Evolutionary conservation across 2,329 filamentous ascomycete genomes (phyloP), one percentile per base, ranked within the genome.

Genomic region (Domatiomyces catenatus): DNA sequence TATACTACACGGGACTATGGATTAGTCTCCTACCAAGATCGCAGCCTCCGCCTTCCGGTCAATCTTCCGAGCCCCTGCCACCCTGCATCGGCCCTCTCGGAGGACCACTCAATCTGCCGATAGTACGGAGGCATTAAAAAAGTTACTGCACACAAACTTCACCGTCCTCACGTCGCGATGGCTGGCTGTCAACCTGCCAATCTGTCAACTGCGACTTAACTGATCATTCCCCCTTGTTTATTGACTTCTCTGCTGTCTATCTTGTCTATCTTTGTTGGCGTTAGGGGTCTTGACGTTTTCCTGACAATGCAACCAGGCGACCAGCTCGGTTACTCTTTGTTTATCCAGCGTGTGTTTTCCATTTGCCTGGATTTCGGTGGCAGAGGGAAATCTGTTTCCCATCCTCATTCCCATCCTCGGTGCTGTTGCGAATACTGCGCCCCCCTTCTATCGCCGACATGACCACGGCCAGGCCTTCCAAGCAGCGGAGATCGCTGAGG

Each of bases 401-500:
- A 39, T 8, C 32, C 12, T 39, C 32, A 39, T 39, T 15, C 32
- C 32, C 32, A 39, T 15, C 32, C 12, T 10, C 32, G 15, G 32
- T 15, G 8, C 32, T 39, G 3, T 39, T 12, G 15, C 12, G 12
- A 15, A 39, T 15, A 39, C 10, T 39, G 32, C 32, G 15, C 32
- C 32, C 15, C 12, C 2, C 3, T 15, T 12, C 2, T 39, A 8
- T 39, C 32, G 32, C 32, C 32, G 32, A 39, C 32, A 39, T 39
- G 32, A 39, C 32, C 32, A 39, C 22, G 8, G 20, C 32, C 10
- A 28, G 22, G 15, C 24, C 51, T 15, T 22, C 36, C 42, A 47
- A 47, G 18, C 51, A 46, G 44, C 54, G 56, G 48, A 55, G 49
- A 46, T 54, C 56, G 32, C 51, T 58, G 7, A 56, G 50, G 46